Evolutionary conservation across 2,329 filamentous ascomycete species (phyloP), one percentile per base, ranked within the genome.

Genomic region (Lachnellula arida): DNA sequence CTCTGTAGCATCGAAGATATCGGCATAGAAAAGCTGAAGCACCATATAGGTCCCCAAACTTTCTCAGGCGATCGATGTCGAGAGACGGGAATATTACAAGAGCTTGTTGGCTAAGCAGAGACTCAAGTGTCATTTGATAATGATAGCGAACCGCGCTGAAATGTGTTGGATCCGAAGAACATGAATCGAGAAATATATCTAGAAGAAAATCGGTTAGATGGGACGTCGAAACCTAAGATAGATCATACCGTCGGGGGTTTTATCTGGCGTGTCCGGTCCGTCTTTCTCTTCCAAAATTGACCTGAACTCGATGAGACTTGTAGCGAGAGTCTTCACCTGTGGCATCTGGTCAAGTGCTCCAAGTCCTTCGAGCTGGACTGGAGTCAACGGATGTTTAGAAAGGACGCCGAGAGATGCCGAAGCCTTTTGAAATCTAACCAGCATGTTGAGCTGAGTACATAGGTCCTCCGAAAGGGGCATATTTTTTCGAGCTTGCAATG

Each of bases 1-100:
- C 51, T 17, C 37, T 40, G 25, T 9, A 9, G 49, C 51, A 57
- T 37, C 50, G 43, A 14, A 51, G n/a, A 23, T 52, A 55, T 4
- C 51, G 43, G 11, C 54, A 55, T 1, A 52, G 34, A 46, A 52
- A 60, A 46, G 54, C 51, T 5, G 51, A 53, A 7, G 19, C 0
- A 3, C 57, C 51, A 19, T 50, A 57, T 25, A 37, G 54, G 3
- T 55, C 32, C 32, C 11, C 12, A 15, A 57, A 57, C 4, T 6
- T 14, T 22, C 42, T 23, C 12, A 57, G n/a, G 5, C 25, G 11
- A 9, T 43, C 17, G 9, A n/a, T 17, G 17, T 22, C 17, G 35
- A 54, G 40, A 2, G 39, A n/a, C 2, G 51, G 35, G 49, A 37
- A 49, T 6, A 5, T 44, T 2, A 0, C 5, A 22, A 19, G 35